Evolutionary conservation across 495 filamentous ascomycete genomes (phyloP).

Genomic region (Aspergillus avenaceus): DNA sequence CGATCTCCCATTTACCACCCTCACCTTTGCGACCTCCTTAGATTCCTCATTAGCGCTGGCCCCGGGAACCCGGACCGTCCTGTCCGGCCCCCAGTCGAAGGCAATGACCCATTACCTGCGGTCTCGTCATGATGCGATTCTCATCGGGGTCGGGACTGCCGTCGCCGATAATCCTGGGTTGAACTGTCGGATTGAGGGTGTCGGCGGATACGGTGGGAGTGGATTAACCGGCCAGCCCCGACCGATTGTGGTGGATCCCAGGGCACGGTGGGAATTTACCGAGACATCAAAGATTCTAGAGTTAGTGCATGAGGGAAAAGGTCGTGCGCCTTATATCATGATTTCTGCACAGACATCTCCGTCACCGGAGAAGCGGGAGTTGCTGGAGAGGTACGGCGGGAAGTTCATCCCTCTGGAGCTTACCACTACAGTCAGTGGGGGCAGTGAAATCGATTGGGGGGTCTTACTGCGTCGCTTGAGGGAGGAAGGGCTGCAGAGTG

Average conservation of each 20-base stretch:
- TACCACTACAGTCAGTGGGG: conserved; percentile 3
- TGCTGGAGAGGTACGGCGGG: conserved; percentile 44
- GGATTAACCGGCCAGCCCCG: conserved; percentile 58
- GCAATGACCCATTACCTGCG: conserved; percentile 92
- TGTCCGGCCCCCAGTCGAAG: conserved; percentile 80
- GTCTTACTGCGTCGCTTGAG: conserved; percentile 51
- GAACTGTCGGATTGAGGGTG: conserved; percentile 65
- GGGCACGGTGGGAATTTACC: conserved; percentile 59
- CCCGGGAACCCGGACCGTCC: conserved; percentile 67
- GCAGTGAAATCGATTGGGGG: conserved; percentile 53
- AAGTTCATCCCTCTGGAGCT: conserved; percentile 35
- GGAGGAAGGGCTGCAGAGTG: conserved; percentile 57
- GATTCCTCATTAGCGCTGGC: conserved; percentile 71
- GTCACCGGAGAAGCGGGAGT: conserved; percentile 20
- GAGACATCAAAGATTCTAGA: conserved; percentile 58
- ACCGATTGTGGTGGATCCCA: conserved; percentile 77
- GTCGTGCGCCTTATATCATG: conserved; percentile 67
- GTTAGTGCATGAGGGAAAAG: conserved; percentile 57
- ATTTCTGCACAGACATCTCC: conserved; percentile 23
- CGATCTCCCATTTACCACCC: conserved; percentile 55
- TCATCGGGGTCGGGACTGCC: conserved; percentile 84
- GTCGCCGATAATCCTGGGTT: conserved; percentile 79
- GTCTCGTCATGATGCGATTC: conserved; percentile 74
- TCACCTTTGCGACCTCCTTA: conserved; percentile 86
- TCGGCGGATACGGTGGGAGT: conserved; percentile 45